phyloP scores from a whole-genome alignment of 495 filamentous ascomycete genomes.

The Neurospora cerealis region DNA sequence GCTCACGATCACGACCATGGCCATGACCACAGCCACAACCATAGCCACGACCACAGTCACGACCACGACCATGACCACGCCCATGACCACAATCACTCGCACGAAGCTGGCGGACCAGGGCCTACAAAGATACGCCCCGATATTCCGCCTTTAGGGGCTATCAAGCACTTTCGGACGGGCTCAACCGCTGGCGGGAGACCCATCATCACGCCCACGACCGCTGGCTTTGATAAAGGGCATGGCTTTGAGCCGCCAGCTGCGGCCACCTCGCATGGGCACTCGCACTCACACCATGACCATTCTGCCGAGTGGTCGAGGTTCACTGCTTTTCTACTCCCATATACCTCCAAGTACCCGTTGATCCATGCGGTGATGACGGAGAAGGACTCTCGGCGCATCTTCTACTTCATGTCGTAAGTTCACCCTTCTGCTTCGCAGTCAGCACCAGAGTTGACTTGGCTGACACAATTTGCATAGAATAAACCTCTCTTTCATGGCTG shows the following conservation, averaged over 20 bases:
- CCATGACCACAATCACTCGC: slow-evolving; percentile 10
- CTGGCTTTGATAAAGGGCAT: slow-evolving; percentile 15
- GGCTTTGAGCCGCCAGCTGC: slow-evolving; percentile 18
- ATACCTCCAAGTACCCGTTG: slow-evolving; percentile 60
- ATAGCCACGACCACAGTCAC: slow-evolving; percentile 17
- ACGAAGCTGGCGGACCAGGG: slow-evolving; percentile 5
- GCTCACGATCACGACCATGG: slow-evolving; percentile 22
- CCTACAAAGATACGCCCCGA: neutral
- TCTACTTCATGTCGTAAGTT: slow-evolving; percentile 87
- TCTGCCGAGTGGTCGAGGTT: slow-evolving; percentile 41
- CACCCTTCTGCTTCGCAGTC: neutral
- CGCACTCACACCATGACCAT: slow-evolving; percentile 21
- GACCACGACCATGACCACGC: slow-evolving; percentile 18
- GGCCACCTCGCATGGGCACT: slow-evolving; percentile 9
- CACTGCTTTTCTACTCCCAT: slow-evolving; percentile 54
- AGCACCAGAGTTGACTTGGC: neutral
- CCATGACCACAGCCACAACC: slow-evolving; percentile 20
- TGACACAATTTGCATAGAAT: slow-evolving; percentile 44
- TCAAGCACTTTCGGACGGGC: slow-evolving; percentile 19
- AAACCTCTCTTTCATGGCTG: slow-evolving; percentile 90
- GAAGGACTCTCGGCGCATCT: slow-evolving; percentile 90
- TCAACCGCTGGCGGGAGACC: slow-evolving; percentile 23
- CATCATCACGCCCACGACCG: slow-evolving; percentile 17
- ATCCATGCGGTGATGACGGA: slow-evolving; percentile 78
- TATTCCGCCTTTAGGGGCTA: slow-evolving; percentile 17